phyloP scores from a whole-genome alignment of 208 protist genomes.

The Phytomonas sp. region DNA sequence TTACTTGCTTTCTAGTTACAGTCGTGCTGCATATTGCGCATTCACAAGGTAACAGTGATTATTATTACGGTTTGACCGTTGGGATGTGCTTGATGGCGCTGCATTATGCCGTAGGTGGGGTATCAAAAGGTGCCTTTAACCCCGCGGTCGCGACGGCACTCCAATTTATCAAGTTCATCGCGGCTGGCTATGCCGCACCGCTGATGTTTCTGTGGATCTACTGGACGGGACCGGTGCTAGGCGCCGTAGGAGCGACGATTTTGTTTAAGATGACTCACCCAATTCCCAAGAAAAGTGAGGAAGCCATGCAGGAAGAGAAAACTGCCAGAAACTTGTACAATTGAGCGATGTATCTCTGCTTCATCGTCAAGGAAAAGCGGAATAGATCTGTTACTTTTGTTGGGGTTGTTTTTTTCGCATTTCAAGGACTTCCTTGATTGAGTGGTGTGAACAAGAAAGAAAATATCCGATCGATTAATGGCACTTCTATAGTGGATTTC shows the following conservation, averaged over 20 bases:
- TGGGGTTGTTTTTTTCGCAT: not conserved
- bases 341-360: not conserved
- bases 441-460: not conserved
- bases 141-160: slow-evolving; percentile 64
- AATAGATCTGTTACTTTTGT: not conserved
- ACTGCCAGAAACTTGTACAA: slow-evolving; percentile 43
- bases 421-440: not conserved
- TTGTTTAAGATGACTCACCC: slow-evolving; percentile 76
- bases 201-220: slow-evolving; percentile 81
- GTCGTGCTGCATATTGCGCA: slow-evolving; percentile 72
- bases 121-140: slow-evolving; percentile 78
- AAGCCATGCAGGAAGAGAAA: slow-evolving; percentile 38
- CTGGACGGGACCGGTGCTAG: slow-evolving; percentile 61
- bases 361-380: not conserved
- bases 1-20: slow-evolving; percentile 61
- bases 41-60: slow-evolving; percentile 63
- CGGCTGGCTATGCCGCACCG: slow-evolving; percentile 53
- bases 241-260: slow-evolving; percentile 49
- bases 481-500: not conserved
- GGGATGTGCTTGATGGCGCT: slow-evolving; percentile 58
- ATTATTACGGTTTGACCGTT: slow-evolving; percentile 76
- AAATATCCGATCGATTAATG: not conserved
- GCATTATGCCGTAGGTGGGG: slow-evolving; percentile 68
- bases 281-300: slow-evolving; percentile 31
- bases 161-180: slow-evolving; percentile 68